Percentiles rank a stretch among this genome's conserved stretches.
Evolutionary conservation across 441 rosid genomes (phyloP).

Genomic region (Erodium moschatum): DNA sequence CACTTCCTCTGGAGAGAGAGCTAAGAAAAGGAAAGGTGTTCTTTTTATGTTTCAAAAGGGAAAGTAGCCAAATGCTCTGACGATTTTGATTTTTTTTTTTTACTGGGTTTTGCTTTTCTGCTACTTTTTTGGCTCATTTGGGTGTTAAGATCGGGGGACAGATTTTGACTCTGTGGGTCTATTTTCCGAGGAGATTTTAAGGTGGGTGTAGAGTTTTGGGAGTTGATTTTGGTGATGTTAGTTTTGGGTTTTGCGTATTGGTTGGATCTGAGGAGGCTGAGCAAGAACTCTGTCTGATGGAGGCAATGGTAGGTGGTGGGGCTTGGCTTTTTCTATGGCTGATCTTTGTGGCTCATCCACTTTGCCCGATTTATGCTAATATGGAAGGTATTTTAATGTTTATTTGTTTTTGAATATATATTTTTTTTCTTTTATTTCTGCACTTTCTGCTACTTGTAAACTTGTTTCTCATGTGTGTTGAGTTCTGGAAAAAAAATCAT

Average conservation of each 20-base stretch:
- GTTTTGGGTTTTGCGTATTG: conserved; percentile 38
- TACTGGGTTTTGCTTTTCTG: conserved; percentile 19
- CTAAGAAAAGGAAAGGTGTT: conserved; percentile 21
- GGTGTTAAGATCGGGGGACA: conserved; percentile 8
- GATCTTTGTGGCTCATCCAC: conserved; percentile 41
- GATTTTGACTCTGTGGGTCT: conserved; percentile 20
- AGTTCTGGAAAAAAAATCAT: conserved; percentile 14
- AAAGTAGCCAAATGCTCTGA: not conserved
- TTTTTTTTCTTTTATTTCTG: not conserved
- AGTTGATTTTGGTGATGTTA: conserved; percentile 21
- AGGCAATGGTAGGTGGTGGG: conserved; percentile 39
- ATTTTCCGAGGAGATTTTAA: conserved; percentile 17
- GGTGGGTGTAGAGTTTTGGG: not conserved
- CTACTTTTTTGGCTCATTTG: not conserved
- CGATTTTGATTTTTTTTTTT: conserved; percentile 14
- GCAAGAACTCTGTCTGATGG: conserved; percentile 14
- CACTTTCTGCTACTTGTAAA: conserved; percentile 19
- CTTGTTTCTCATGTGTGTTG: conserved; percentile 19
- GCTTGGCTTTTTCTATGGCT: conserved; percentile 31
- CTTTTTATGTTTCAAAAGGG: too few species aligned
- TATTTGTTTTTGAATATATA: not conserved
- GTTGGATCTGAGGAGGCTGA: conserved; percentile 69
- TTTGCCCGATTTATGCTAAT: conserved; percentile 50
- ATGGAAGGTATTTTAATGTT: conserved; percentile 47
- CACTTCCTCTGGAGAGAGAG: conserved; percentile 23